Base-by-base conservation (phyloP, 345 rosid genomes). In the Camelina laxa region DNA sequence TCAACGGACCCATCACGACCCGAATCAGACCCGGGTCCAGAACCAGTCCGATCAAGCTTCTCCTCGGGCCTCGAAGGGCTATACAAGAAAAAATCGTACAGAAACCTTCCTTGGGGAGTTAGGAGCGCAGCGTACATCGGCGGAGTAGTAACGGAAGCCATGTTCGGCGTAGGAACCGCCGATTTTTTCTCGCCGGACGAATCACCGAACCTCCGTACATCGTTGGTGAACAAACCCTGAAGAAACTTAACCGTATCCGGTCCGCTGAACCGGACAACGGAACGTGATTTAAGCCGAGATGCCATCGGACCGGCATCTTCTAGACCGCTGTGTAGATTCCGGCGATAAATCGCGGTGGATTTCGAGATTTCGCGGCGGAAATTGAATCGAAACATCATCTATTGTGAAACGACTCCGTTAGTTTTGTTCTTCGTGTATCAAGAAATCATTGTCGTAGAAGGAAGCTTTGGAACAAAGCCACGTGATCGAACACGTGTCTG, bases 221-320 rank as follows among this genome's bases (percentile, higher is more conserved):
- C 94, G 79, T 90, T 90, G 30, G 99, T 89, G 35, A 95, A 14
- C 41, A 95, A 80, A 49, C 98, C 98, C 57, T 90, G 98, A 5
- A 92, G 96, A 79, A 88, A 95, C 42, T 90, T 95, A 74, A 89
- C 71, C 58, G 97, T 90, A 81, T 92, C 99, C 7, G 97, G 90
- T 30, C 98, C 98, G 60, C 84, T 65, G 83, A 90, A 95, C 76
- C 97, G 90, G 81, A 95, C 70, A 10, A 90, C 94, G 36, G 97
- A 88, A 59, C 98, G 84, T 24, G 96, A 84, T 69, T 83, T 83
- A 2, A 95, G 81, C 58, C 53, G 82, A 60, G 92, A 89, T 39
- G 87, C 86, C 73, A 92, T 65, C 0, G 90, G 80, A 20, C 85
- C 87, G 64, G 75, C 79, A 69, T 76, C 73, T 51, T 69, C 70